A percentile compares a stretch with the other conserved stretches of the same genome.
These are phyloP conservation scores for Chalciporus sphaerocephalus DNA, from an alignment of 768 basidiomycete species.

Conservation along the genomic window DNA sequence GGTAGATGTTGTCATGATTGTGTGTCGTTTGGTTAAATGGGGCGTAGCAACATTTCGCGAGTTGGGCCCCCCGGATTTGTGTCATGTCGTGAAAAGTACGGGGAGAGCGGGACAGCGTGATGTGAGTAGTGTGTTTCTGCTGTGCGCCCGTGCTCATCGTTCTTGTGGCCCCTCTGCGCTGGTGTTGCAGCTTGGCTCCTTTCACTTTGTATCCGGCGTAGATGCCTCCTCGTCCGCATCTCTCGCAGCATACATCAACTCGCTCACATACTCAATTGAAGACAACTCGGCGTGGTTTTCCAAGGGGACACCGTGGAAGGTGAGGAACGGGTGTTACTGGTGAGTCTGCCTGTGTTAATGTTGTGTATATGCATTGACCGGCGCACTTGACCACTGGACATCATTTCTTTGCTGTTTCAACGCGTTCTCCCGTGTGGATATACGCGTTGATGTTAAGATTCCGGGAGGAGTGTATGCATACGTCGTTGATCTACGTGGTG, in stretches of 20 bases:
- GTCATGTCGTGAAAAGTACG: conserved; percentile 90
- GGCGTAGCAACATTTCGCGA: conserved; percentile 86
- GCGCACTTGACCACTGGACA: neutral
- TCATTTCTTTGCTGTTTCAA: conserved; percentile 80
- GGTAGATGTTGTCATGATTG: conserved; percentile 26
- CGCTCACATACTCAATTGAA: conserved; percentile 92
- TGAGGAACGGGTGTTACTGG: conserved; percentile 92
- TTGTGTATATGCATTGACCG: neutral
- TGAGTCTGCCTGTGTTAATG: conserved; percentile 32
- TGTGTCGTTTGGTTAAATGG: no score
- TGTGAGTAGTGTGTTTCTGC: conserved; percentile 43
- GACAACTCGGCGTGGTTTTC: conserved; percentile 91
- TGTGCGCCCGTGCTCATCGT: no score
- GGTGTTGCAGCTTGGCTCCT: conserved; percentile 94
- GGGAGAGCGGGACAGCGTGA: conserved; percentile 82
- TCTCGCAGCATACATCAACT: conserved; percentile 97
- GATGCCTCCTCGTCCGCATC: conserved; percentile 98
- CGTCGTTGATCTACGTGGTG: conserved; percentile 89
- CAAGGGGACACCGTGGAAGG: conserved; percentile 81
- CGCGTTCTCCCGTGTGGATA: conserved; percentile 94
- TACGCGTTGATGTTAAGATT: conserved; percentile 96
- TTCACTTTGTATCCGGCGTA: conserved; percentile 97
- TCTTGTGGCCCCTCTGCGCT: no score
- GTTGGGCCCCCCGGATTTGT: conserved; percentile 94
- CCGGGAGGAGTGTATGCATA: conserved; percentile 96